Percentiles rank a stretch among this genome's conserved stretches.
These are phyloP conservation scores for Arbutus unedo DNA, from an alignment of 148 eudicot genomes.

Conservation along the genomic window DNA sequence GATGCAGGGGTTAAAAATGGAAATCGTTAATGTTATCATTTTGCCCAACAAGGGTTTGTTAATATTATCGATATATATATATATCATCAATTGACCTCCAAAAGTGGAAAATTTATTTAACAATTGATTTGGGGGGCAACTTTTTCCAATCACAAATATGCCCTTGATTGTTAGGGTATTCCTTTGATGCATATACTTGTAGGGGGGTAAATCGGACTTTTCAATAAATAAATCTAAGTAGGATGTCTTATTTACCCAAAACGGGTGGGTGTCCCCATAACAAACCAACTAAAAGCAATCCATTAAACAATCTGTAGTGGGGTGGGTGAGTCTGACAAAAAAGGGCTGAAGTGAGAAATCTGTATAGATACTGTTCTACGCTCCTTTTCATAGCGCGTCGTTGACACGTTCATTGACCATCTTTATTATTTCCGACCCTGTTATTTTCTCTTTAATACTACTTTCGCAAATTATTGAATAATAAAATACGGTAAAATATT, in stretches of 20 bases:
- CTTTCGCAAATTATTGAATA: not conserved
- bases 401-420: not conserved
- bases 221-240: not conserved
- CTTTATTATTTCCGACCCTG: not conserved
- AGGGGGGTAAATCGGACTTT: not conserved
- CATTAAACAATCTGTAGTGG: not conserved
- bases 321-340: slow-evolving; percentile 12
- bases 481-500: too few species aligned
- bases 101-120: not conserved
- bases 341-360: not conserved
- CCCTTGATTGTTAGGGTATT: too few species aligned
- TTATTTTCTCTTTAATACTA: not conserved
- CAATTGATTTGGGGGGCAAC: not conserved
- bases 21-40: not conserved
- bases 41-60: not conserved
- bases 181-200: too few species aligned
- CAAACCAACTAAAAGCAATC: too few species aligned
- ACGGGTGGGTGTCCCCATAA: not conserved
- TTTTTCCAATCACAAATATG: not conserved
- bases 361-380: not conserved
- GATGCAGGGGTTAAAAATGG: not conserved
- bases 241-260: not conserved
- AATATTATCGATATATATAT: not conserved
- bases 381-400: not conserved
- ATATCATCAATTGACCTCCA: slow-evolving; percentile 8